Conservation (phyloP, 2,329 filamentous ascomycete species). For the Apiospora saccharicola region DNA sequence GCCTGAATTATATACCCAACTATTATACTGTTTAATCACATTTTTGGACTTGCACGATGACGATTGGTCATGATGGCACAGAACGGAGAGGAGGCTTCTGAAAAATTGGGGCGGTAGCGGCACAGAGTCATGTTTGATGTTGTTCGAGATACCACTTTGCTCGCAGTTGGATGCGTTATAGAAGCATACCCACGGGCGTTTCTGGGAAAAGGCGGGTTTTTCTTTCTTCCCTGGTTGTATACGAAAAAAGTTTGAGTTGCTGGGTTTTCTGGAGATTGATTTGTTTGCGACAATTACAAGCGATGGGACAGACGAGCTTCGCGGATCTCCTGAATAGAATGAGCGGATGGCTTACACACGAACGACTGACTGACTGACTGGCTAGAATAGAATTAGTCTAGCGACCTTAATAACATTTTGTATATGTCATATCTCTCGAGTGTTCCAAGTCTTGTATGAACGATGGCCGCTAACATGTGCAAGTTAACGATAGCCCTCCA, state of each 20-base stretch:
- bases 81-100: neutral
- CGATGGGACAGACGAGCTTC: neutral
- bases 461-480: too few relatives aligned
- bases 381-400: neutral
- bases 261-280: neutral
- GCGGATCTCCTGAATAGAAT: neutral
- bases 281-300: neutral
- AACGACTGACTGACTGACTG: neutral
- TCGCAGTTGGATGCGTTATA: slow-evolving; percentile 1
- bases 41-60: neutral
- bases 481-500: too few relatives aligned
- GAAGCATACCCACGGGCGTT: slow-evolving; percentile 12
- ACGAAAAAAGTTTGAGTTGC: neutral
- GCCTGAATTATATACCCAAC: neutral
- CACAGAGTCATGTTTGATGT: neutral
- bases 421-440: neutral
- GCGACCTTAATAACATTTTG: slow-evolving; percentile 1
- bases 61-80: neutral
- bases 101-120: neutral
- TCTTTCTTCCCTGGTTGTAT: neutral
- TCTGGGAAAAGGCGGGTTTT: neutral
- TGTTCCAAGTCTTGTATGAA: too few relatives aligned
- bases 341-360: neutral
- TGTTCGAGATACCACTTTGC: slow-evolving; percentile 9
- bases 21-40: neutral